Percentiles rank a stretch among this genome's conserved stretches.
Evolutionary conservation across 345 rosid genomes (phyloP).

Genomic region (Clausena lansium): DNA sequence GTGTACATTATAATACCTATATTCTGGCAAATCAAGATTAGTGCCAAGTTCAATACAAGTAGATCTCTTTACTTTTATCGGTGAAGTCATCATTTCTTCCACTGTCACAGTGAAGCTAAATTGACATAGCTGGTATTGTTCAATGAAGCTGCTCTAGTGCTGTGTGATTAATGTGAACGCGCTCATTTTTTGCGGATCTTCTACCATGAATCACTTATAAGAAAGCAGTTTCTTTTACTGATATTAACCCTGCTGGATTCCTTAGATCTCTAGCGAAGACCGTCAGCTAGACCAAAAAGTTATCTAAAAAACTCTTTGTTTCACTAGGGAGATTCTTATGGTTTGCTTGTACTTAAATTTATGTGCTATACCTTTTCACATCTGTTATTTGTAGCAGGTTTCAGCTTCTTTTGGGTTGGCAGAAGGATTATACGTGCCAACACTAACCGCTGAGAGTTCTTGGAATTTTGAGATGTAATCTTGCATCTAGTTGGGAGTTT

Average conservation of each 20-base stretch:
- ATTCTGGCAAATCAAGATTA: not conserved
- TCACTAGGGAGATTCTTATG: not conserved
- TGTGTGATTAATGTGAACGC: not conserved
- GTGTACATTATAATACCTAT: not conserved
- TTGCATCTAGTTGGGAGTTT: not conserved
- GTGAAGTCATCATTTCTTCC: not conserved
- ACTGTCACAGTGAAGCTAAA: not conserved
- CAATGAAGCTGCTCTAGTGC: not conserved
- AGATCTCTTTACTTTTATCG: not conserved
- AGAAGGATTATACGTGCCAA: slow-evolving; percentile 29
- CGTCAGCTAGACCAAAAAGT: not conserved
- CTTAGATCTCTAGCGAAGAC: not conserved
- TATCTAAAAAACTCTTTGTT: not conserved
- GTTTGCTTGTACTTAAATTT: not conserved
- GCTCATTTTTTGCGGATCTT: not conserved
- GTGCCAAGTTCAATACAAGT: not conserved
- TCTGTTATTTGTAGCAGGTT: slow-evolving; percentile 19
- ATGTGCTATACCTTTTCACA: not conserved
- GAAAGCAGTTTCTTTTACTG: not conserved
- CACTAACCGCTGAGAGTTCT: slow-evolving; percentile 28
- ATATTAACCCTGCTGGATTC: not conserved
- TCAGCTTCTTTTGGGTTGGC: slow-evolving; percentile 28
- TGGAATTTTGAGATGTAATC: slow-evolving; percentile 32
- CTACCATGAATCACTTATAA: not conserved
- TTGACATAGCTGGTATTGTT: not conserved